These are phyloP conservation scores for Fusarium compactum DNA, from an alignment of 2,329 filamentous ascomycete species.

Conservation along the genomic window DNA sequence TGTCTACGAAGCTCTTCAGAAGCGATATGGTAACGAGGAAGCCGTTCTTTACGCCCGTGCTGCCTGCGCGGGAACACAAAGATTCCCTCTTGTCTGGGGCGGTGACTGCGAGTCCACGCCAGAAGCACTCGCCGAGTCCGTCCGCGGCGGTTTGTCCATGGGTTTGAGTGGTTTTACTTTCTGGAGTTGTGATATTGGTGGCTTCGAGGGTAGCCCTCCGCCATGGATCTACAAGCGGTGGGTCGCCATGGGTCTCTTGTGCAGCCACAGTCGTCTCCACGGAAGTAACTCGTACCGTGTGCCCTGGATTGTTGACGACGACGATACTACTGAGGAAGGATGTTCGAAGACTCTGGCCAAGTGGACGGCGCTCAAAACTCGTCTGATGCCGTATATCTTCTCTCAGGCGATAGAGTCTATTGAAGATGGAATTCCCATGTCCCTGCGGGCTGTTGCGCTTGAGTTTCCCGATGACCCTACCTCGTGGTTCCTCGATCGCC, in stretches of 20 bases:
- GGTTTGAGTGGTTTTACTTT: constrained; percentile 74
- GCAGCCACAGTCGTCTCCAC: constrained; percentile 77
- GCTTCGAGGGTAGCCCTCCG: constrained; percentile 75
- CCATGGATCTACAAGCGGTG: constrained; percentile 81
- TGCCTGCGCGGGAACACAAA: constrained; percentile 75
- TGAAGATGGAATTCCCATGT: constrained; percentile 68
- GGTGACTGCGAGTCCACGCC: constrained; percentile 81
- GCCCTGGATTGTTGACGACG: constrained; percentile 78
- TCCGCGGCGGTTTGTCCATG: constrained; percentile 73
- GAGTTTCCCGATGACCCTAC: constrained; percentile 80
- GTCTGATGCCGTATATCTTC: constrained; percentile 66
- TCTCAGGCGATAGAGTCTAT: constrained; percentile 57
- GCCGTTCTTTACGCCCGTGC: constrained; percentile 75
- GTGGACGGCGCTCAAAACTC: constrained; percentile 63
- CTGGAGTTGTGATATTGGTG: constrained; percentile 79
- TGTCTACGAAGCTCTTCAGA: constrained; percentile 74
- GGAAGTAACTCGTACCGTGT: constrained; percentile 78
- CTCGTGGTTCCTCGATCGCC: constrained; percentile 74
- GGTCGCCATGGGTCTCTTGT: constrained; percentile 80
- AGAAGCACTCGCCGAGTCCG: constrained; percentile 78
- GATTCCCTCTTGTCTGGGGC: constrained; percentile 78
- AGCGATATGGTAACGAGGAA: constrained; percentile 62
- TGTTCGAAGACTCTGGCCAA: constrained; percentile 64
- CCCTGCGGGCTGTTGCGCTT: constrained; percentile 73
- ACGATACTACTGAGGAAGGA: constrained; percentile 66